A percentile compares a stretch with the other conserved stretches of the same genome.
These are phyloP conservation scores for Phytophthora palmivora DNA, from an alignment of 352 stramenopile genomes.

Conservation along the genomic window DNA sequence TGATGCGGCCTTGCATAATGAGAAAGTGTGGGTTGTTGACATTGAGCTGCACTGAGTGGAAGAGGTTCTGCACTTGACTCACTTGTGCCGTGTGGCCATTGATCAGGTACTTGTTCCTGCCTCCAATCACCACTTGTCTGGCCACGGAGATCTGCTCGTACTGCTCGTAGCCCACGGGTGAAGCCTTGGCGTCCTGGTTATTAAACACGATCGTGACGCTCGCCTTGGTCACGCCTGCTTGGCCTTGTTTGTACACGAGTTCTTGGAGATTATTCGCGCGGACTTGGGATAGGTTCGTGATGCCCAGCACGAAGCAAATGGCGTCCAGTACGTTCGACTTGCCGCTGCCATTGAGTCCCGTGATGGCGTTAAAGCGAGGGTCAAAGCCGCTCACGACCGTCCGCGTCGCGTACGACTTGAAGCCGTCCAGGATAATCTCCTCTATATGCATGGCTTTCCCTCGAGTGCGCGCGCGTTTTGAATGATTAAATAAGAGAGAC, in stretches of 20 bases:
- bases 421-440: constrained; percentile 99
- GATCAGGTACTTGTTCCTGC: constrained; percentile 99
- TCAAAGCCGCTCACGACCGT: constrained; percentile 99
- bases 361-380: constrained; percentile 99
- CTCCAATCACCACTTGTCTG: constrained; percentile 97
- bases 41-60: constrained; percentile 99
- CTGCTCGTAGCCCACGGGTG: constrained; percentile 97
- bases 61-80: constrained; percentile 99
- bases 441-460: constrained; percentile 95
- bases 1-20: constrained; percentile 99
- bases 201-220: constrained; percentile 99
- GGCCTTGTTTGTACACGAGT: constrained; percentile 99
- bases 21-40: constrained; percentile 99
- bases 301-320: constrained; percentile 99
- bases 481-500: neutral
- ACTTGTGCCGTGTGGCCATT: constrained; percentile 98
- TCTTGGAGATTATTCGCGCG: constrained; percentile 98
- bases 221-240: constrained; percentile 99
- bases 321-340: constrained; percentile 99
- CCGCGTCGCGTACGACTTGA: constrained; percentile 99
- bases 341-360: constrained; percentile 98
- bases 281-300: constrained; percentile 99
- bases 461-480: constrained; percentile 12
- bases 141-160: constrained; percentile 99
- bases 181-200: constrained; percentile 94